A percentile compares a stretch with the other conserved stretches of the same genome.
Conservation (phyloP, 169 alveolate genomes). For the Plasmodium gaboni region DNA sequence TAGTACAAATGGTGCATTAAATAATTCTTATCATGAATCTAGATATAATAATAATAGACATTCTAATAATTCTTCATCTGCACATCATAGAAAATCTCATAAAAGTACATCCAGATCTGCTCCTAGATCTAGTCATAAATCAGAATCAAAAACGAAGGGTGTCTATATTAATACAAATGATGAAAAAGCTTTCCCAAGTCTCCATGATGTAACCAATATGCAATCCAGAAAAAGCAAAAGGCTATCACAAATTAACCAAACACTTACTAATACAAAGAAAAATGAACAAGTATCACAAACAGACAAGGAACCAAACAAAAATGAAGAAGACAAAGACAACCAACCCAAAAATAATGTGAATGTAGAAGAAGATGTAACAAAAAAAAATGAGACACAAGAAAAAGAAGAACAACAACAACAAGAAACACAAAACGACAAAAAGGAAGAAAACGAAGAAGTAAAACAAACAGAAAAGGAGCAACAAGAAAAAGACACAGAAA, state of each 20-base stretch:
- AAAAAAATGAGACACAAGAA: background rate
- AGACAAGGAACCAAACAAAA: background rate
- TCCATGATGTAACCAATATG: slow-evolving; percentile 65
- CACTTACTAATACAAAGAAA: slow-evolving; percentile 4
- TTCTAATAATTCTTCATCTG: slow-evolving; percentile 11
- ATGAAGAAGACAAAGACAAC: background rate
- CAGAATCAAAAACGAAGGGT: slow-evolving; percentile 19
- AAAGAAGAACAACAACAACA: background rate
- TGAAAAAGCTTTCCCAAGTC: slow-evolving; percentile 73
- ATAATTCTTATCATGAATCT: slow-evolving; percentile 4
- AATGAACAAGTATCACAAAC: slow-evolving; percentile 7
- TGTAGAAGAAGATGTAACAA: background rate
- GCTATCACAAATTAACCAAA: slow-evolving; percentile 34
- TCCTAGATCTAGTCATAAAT: slow-evolving; percentile 15
- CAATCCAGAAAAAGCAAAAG: slow-evolving; percentile 52
- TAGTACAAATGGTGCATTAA: background rate
- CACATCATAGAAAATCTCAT: slow-evolving; percentile 8
- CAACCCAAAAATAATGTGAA: background rate
- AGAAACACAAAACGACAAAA: background rate
- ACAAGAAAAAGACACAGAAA: background rate
- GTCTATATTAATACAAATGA: slow-evolving; percentile 66
- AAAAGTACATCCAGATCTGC: slow-evolving; percentile 1
- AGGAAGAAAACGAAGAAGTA: slow-evolving; percentile 11
- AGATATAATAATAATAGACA: slow-evolving; percentile 20
- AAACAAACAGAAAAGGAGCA: slow-evolving; percentile 1